A percentile compares a stretch with the other conserved stretches of the same genome.
Conservation (phyloP, 2,329 filamentous ascomycete genomes). For the Aspergillus sp. region DNA sequence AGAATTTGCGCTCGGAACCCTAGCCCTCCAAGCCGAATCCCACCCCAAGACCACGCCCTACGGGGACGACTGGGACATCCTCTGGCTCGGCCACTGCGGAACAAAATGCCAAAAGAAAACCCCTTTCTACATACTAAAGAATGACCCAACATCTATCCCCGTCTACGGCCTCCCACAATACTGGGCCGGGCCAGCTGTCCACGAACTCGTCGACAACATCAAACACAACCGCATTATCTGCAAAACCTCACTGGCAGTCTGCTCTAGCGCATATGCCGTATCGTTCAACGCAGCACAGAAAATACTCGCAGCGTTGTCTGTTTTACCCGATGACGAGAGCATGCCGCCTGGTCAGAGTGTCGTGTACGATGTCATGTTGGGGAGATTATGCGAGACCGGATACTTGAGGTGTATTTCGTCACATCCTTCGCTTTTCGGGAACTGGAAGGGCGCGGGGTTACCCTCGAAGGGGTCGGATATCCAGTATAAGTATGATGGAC, state of each 20-base stretch:
- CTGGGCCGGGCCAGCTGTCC: neutral
- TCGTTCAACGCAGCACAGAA: slow-evolving; percentile 2
- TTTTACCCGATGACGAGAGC: neutral
- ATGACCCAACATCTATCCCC: neutral
- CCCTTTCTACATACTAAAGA: neutral
- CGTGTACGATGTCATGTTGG: neutral
- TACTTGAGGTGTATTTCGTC: slow-evolving; percentile 5
- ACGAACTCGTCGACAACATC: neutral
- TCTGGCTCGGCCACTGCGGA: slow-evolving; percentile 44
- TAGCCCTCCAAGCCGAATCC: slow-evolving; percentile 24
- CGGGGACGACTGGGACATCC: slow-evolving; percentile 38
- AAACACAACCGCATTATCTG: slow-evolving; percentile 4
- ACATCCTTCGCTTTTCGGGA: neutral
- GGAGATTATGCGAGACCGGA: neutral
- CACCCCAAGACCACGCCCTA: slow-evolving; percentile 24
- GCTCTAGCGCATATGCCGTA: slow-evolving; percentile 1
- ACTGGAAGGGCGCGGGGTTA: neutral
- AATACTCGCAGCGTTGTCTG: neutral
- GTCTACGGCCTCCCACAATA: neutral
- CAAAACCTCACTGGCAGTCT: neutral
- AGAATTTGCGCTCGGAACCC: slow-evolving; percentile 34
- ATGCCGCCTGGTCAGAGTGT: neutral
- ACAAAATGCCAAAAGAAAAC: neutral
- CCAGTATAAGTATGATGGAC: neutral
- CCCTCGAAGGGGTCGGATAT: slow-evolving; percentile 1